Evolutionary conservation across 2,329 filamentous ascomycete species (phyloP), one percentile per base, ranked within the genome.

Genomic region (Fusarium foetens): DNA sequence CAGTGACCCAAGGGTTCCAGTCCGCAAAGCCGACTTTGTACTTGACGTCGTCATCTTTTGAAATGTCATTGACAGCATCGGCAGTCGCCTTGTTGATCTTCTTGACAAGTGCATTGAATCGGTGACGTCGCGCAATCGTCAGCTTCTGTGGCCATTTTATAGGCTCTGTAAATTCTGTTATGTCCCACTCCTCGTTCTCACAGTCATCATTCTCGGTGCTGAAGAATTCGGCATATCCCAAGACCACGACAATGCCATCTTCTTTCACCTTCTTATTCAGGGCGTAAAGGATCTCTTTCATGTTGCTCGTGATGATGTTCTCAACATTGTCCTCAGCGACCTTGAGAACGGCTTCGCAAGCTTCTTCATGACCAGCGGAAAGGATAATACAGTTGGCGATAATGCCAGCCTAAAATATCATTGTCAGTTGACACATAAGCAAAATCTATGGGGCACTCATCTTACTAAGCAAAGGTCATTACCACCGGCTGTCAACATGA

Each of bases 391-490:
- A 66, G 2, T 54, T 8, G 0, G 29, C 4, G 0, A 63, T 63
- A 1, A 63, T 66, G 0, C 49, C 25, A 1, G 62, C 29, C 62
- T 65, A 6, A 5, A 31, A 12, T 4, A 33, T 17, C 6, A 29
- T n/a, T 2, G 23, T 61, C n/a, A n/a, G n/a, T n/a, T n/a, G n/a
- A n/a, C n/a, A n/a, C n/a, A n/a, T n/a, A n/a, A n/a, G n/a, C n/a
- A n/a, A n/a, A n/a, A n/a, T n/a, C n/a, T n/a, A n/a, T n/a, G n/a
- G n/a, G n/a, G n/a, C n/a, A n/a, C n/a, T n/a, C n/a, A n/a, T n/a
- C n/a, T n/a, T 25, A 63, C 58, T 43, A 66, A 43, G 1, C 63
- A 66, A 0, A 66, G 63, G 7, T 63, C 58, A 10, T 66, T 66
- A 0, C 63, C 51, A 0, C 63, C 63, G 0, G 63, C 63, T 2